Evolutionary conservation across 2,329 filamentous ascomycete species (phyloP), one percentile per base, ranked within the genome.

Genomic region (Tolypocladium tropicale): DNA sequence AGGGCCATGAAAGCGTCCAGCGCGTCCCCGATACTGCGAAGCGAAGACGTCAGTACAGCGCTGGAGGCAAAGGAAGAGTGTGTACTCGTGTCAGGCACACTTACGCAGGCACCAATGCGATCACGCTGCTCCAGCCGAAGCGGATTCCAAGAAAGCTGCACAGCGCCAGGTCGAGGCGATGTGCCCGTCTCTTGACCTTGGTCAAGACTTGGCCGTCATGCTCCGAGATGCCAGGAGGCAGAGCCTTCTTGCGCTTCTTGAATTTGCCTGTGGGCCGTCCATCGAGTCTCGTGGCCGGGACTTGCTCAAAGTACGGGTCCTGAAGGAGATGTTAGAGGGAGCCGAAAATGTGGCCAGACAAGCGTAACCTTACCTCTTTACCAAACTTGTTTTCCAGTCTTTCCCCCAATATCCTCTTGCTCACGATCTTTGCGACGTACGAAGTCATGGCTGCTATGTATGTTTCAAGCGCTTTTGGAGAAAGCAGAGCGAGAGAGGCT

Each of bases 271-370:
- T 80, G 30, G 85, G 83, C 55, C 77, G 82, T 57, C 84, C 84
- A 61, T 84, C 74, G 46, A 88, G 76, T 60, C 84, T 81, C 10
- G 88, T 89, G 46, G 92, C 86, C 25, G 86, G 84, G 37, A 96
- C 84, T 62, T 84, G 79, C 70, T 95, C 90, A 65, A 92, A 95
- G 74, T 91, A 96, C 6, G 92, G 91, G 68, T 97, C 92, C 89
- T 96, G 56, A 37, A 59, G 54, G 49, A 12, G 28, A 33, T 18
- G 6, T 50, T 50, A 50, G 46, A 50, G 18, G 28, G 18, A 33
- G 28, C 7, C 7, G 16, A 7, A 32, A 2, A 7, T 25, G 34
- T 25, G 34, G 33, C 32, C 21, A 48, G 48, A 23, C 30, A 49
- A 43, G 46, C 46, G 10, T 18, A 50, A 21, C 4, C 41, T 56